Conservation (phyloP, 805 yeast species). For the Jamesozyma rosinii region DNA sequence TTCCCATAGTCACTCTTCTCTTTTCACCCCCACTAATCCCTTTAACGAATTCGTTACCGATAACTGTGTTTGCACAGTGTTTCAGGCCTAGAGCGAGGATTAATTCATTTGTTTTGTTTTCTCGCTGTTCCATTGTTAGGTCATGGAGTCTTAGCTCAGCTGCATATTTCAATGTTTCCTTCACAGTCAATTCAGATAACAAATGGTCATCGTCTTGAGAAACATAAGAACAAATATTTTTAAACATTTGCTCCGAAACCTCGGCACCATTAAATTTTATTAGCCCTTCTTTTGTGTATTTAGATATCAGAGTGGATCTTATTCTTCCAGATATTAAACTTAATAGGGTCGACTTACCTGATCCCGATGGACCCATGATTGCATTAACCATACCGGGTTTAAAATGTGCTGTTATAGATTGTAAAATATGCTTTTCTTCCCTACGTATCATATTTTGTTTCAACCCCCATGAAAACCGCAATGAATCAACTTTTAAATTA, state of each 20-base stretch:
- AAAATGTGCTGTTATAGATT: constrained; percentile 43
- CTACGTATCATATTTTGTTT: constrained; percentile 8
- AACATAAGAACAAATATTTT: constrained; percentile 59
- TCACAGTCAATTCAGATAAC: constrained; percentile 61
- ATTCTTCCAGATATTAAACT: constrained; percentile 56
- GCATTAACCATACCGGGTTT: constrained; percentile 52
- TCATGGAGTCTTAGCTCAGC: constrained; percentile 57
- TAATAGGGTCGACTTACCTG: constrained; percentile 64
- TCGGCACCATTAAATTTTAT: constrained; percentile 36
- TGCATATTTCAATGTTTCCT: constrained; percentile 66
- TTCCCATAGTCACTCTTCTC: constrained; percentile 72
- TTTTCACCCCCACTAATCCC: constrained; percentile 89
- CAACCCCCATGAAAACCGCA: constrained; percentile 4
- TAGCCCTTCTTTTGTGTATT: constrained; percentile 33
- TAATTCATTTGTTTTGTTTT: constrained; percentile 42
- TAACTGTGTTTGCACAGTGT: constrained; percentile 69
- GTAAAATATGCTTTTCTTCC: constrained; percentile 32
- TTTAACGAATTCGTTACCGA: constrained; percentile 50
- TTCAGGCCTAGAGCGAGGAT: constrained; percentile 58
- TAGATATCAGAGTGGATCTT: constrained; percentile 26
- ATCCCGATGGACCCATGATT: constrained; percentile 76
- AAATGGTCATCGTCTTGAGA: constrained; percentile 73
- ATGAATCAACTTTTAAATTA: constrained; percentile 9
- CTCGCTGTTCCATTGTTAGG: constrained; percentile 36
- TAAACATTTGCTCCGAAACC: constrained; percentile 31